Conservation (phyloP, 768 basidiomycete genomes). For the Xerocomellus chrysenteron region DNA sequence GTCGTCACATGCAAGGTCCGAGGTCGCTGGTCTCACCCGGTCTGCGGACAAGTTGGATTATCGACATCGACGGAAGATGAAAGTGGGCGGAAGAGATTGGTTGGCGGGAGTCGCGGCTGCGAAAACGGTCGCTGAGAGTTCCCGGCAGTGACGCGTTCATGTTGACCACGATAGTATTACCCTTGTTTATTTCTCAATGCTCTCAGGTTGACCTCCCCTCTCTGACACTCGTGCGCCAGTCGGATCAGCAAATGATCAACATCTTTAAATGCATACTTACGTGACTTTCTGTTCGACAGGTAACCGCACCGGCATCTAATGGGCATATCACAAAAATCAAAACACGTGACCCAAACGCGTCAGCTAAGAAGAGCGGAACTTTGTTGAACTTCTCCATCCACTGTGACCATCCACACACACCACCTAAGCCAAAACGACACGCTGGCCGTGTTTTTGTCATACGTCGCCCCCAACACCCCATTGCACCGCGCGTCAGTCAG, state of each 20-base stretch:
- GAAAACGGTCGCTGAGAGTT: constrained; percentile 16
- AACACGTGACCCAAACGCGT: constrained; percentile 14
- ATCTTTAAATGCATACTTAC: no score
- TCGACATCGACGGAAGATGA: constrained; percentile 16
- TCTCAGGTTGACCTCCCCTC: not conserved
- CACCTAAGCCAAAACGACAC: constrained; percentile 2
- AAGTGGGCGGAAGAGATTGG: constrained; percentile 12
- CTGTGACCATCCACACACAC: not conserved
- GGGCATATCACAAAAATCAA: constrained; percentile 4
- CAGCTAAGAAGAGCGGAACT: not conserved
- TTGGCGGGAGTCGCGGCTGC: constrained; percentile 21
- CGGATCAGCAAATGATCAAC: not conserved
- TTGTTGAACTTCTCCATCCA: not conserved
- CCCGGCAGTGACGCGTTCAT: not conserved
- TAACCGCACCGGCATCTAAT: not conserved
- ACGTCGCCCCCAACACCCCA: not conserved
- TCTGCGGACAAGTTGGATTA: constrained; percentile 19
- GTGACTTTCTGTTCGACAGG: not conserved
- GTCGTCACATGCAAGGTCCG: constrained; percentile 21
- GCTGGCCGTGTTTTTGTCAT: constrained; percentile 10
- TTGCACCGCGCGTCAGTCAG: not conserved
- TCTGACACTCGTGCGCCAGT: not conserved
- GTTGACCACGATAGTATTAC: not conserved
- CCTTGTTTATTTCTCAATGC: not conserved
- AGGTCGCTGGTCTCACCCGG: not conserved